Base-by-base conservation (phyloP, 192 early-diverging fungal species). In the Glomus cerebriforme region DNA sequence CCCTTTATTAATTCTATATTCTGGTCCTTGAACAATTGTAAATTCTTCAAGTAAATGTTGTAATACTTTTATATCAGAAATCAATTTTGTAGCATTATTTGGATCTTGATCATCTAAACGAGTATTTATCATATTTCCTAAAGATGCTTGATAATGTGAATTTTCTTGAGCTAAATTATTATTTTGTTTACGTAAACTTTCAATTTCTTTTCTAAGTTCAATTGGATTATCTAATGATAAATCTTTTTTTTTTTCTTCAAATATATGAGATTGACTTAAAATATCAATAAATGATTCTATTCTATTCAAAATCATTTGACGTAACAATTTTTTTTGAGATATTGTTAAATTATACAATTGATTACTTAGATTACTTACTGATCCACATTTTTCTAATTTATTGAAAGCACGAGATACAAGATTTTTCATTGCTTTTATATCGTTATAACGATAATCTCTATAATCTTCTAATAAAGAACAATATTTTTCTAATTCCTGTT, bases 71-170 rank as follows among this genome's bases (percentile, higher is more conserved):
- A 75, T 35, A 43, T 60, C 74, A n/a, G n/a, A 24, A 17, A 7
- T 26, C 19, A 75, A 43, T 26, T 35, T 22, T 1, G 34, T 6
- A 22, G 31, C 29, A 54, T 75, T 75, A 63, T 75, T 75, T n/a
- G 73, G 73, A 75, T 59, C 59, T 15, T 75, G 58, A 34, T 75
- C 74, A 43, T 24, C 39, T 12, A 19, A 27, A 37, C 60, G 22
- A 43, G 37, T 24, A 37, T 59, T 37, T 12, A 34, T 63, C 15
- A 37, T 8, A 27, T 75, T 63, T n/a, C 59, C 54, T 26, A 37
- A 37, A 32, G 59, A 32, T 64, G 54, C 74, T 63, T 75, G 54
- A 75, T 35, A 63, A n/a, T 75, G 29, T 15, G 45, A 63, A 58
- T 47, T 59, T 37, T 73, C 45, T n/a, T 49, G 47, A 10, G 24